These are phyloP conservation scores for Murraya paniculata DNA, from an alignment of 345 rosid species.

Conservation along the genomic window DNA sequence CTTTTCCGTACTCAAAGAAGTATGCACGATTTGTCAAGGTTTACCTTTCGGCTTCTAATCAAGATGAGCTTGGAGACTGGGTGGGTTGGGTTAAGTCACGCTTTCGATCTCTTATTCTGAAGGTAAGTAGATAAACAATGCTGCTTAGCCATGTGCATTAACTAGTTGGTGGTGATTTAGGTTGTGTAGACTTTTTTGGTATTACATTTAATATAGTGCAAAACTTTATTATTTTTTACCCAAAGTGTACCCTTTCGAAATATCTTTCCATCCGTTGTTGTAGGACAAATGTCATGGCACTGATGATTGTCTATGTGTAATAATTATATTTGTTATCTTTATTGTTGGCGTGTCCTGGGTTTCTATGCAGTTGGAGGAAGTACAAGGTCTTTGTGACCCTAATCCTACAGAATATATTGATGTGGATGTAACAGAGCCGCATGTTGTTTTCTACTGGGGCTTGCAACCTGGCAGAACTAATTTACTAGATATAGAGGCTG, in stretches of 20 bases:
- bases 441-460: slow-evolving; percentile 49
- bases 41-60: slow-evolving; percentile 40
- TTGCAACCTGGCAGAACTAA: slow-evolving; percentile 33
- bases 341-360: not conserved
- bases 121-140: slow-evolving; percentile 29
- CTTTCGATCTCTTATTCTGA: slow-evolving; percentile 46
- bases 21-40: slow-evolving; percentile 49
- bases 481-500: slow-evolving; percentile 26
- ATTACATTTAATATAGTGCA: not conserved
- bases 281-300: not conserved
- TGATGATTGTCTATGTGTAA: not conserved
- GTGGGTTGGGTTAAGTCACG: slow-evolving; percentile 70
- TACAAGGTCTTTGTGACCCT: slow-evolving; percentile 54
- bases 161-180: not conserved
- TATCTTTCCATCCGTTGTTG: no score
- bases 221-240: not conserved
- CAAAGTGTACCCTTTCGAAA: not conserved
- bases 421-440: slow-evolving; percentile 26
- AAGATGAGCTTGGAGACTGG: slow-evolving; percentile 51
- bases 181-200: not conserved
- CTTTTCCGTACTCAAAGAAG: slow-evolving; percentile 42
- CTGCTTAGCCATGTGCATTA: not conserved
- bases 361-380: slow-evolving; percentile 45
- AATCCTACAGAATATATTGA: slow-evolving; percentile 50
- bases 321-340: not conserved